Percentiles rank a stretch among this genome's conserved stretches.
Evolutionary conservation across 352 stramenopile species (phyloP).

Genomic region (Phytophthora ohioensis): DNA sequence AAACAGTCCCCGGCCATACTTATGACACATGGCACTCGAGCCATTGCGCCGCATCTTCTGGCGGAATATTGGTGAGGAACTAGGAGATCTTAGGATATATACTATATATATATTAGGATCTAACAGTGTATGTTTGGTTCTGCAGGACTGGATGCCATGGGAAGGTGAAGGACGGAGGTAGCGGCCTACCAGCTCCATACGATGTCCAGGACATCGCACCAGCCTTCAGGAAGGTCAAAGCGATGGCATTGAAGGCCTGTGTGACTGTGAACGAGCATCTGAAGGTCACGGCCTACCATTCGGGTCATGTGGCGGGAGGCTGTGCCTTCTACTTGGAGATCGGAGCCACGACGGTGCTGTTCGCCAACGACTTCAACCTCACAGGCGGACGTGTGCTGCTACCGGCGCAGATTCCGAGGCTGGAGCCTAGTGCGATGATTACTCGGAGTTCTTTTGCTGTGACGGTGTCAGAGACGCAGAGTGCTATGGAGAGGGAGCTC

Average conservation of each 20-base stretch:
- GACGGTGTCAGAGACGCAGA: conserved; percentile 85
- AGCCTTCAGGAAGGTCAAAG: conserved; percentile 62
- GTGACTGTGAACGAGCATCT: conserved; percentile 71
- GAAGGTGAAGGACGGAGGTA: conserved; percentile 58
- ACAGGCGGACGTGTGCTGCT: conserved; percentile 74
- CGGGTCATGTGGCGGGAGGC: conserved; percentile 79
- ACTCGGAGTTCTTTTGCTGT: conserved; percentile 82
- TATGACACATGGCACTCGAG: conserved; percentile 82
- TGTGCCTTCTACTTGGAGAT: conserved; percentile 85
- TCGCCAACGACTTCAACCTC: conserved; percentile 84
- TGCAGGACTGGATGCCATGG: conserved; percentile 53
- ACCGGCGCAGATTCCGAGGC: conserved; percentile 70
- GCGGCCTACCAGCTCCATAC: conserved; percentile 58
- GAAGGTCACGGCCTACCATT: conserved; percentile 84
- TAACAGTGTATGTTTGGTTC: conserved; percentile 10
- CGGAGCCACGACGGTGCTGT: conserved; percentile 73
- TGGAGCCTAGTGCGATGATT: conserved; percentile 68
- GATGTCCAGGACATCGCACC: conserved; percentile 65
- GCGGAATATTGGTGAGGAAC: conserved; percentile 71
- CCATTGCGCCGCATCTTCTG: conserved; percentile 74
- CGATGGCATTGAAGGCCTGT: conserved; percentile 60
- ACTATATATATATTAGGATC: neutral
- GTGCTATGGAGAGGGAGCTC: conserved; percentile 82
- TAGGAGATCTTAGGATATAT: neutral
- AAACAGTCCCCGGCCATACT: conserved; percentile 57